Conservation (phyloP, 768 basidiomycete species). For the Russula vinacea region DNA sequence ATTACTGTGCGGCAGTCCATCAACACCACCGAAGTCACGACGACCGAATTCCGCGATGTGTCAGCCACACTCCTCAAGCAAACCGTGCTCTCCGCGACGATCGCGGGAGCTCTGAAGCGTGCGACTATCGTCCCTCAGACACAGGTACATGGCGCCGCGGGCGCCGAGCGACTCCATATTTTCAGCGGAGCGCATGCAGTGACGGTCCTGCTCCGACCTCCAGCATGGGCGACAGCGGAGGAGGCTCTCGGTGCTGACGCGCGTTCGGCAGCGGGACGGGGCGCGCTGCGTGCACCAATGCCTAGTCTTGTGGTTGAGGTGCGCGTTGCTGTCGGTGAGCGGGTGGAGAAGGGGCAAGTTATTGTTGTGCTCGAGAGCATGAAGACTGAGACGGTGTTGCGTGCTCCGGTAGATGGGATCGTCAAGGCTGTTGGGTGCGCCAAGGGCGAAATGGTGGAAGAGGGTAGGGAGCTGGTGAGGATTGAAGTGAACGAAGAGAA, state of each 20-base stretch:
- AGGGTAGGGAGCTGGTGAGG: constrained; percentile 74
- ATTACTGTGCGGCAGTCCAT: constrained; percentile 45
- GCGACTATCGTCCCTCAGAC: constrained; percentile 76
- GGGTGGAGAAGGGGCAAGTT: constrained; percentile 75
- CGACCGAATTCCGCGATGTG: constrained; percentile 40
- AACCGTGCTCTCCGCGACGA: constrained; percentile 51
- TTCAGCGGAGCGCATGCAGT: constrained; percentile 64
- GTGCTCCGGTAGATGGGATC: constrained; percentile 64
- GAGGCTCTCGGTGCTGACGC: constrained; percentile 59
- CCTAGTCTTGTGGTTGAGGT: constrained; percentile 93
- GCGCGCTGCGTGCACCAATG: constrained; percentile 80
- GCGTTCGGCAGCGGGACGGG: constrained; percentile 49
- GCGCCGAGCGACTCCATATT: constrained; percentile 71
- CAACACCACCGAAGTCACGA: constrained; percentile 23
- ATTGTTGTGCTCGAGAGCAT: constrained; percentile 90
- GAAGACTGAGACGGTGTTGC: constrained; percentile 93
- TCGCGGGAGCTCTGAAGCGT: constrained; percentile 47
- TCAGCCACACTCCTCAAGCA: constrained; percentile 54
- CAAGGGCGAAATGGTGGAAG: constrained; percentile 90
- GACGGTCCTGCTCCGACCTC: constrained; percentile 63
- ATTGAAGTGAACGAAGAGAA: constrained; percentile 47
- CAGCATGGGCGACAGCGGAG: constrained; percentile 53
- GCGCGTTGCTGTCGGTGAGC: constrained; percentile 70
- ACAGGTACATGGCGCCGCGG: constrained; percentile 42
- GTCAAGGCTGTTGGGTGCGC: constrained; percentile 70